Percentiles rank a stretch among this genome's conserved stretches.
phyloP scores from a whole-genome alignment of 768 basidiomycete genomes.

The Mycena maculata region DNA sequence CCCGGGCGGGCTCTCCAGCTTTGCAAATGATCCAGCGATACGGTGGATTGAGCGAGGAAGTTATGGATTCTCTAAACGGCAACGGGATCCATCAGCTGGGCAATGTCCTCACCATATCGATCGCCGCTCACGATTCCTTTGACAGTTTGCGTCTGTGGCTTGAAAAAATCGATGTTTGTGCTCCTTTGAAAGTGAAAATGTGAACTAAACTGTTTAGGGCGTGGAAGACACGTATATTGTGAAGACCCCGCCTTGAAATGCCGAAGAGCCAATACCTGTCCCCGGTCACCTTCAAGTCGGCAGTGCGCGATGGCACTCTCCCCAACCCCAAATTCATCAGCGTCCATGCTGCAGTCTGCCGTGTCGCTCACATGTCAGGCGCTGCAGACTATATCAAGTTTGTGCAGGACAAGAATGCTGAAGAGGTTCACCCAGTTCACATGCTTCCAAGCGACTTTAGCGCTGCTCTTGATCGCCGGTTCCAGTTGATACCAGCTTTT shows the following conservation, averaged over 20 bases:
- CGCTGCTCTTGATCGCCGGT: too few relatives aligned
- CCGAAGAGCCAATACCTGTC: too few relatives aligned
- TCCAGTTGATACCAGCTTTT: too few relatives aligned
- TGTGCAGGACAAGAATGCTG: too few relatives aligned
- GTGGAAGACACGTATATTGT: not conserved
- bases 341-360: not conserved
- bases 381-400: not conserved
- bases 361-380: not conserved
- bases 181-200: too few relatives aligned
- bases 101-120: not conserved
- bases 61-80: not conserved
- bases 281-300: not conserved
- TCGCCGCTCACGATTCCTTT: not conserved
- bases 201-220: too few relatives aligned
- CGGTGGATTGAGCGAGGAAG: not conserved
- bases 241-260: too few relatives aligned
- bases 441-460: too few relatives aligned
- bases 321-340: not conserved
- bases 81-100: not conserved
- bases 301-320: too few relatives aligned
- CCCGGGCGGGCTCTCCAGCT: not conserved
- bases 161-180: not conserved
- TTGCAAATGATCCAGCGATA: not conserved
- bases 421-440: too few relatives aligned
- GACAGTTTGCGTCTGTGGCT: not conserved